Percentiles rank a stretch among this genome's conserved stretches.
These are phyloP conservation scores for Cutaneotrichosporon mucoides DNA, from an alignment of 1,284 basidiomycete species.

Conservation along the genomic window DNA sequence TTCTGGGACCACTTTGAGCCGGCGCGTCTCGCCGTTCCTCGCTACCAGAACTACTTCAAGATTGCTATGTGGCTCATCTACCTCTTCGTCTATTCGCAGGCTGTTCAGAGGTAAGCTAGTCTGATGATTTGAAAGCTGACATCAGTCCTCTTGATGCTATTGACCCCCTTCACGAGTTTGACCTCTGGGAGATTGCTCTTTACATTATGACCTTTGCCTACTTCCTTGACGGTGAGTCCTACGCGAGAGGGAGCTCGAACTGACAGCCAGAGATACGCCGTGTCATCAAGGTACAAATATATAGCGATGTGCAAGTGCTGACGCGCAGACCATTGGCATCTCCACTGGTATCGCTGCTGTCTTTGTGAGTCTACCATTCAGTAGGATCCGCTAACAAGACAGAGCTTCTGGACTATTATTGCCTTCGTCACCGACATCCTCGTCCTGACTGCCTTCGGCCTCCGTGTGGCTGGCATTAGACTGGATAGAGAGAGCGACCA, in stretches of 20 bases:
- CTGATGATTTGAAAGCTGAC: not conserved
- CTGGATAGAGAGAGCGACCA: slow-evolving; percentile 48
- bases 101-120: slow-evolving; percentile 55
- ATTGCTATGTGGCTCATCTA: slow-evolving; percentile 77
- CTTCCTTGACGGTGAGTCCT: slow-evolving; percentile 72
- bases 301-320: not conserved
- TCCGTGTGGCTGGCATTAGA: slow-evolving; percentile 65
- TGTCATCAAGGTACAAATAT: slow-evolving; percentile 52
- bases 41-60: slow-evolving; percentile 54
- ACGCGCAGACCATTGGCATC: slow-evolving; percentile 32
- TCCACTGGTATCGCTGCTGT: slow-evolving; percentile 31
- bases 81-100: slow-evolving; percentile 77
- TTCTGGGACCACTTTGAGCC: slow-evolving; percentile 73
- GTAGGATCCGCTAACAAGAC: not conserved
- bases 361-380: slow-evolving; percentile 27
- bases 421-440: slow-evolving; percentile 68
- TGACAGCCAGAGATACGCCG: slow-evolving; percentile 47
- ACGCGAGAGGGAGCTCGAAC: not conserved
- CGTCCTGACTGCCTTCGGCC: slow-evolving; percentile 65
- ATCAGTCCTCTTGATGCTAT: slow-evolving; percentile 33
- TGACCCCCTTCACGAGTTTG: slow-evolving; percentile 53
- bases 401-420: slow-evolving; percentile 70
- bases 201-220: slow-evolving; percentile 74
- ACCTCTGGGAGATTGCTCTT: slow-evolving; percentile 70
- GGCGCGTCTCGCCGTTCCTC: slow-evolving; percentile 76